Evolutionary conservation across 495 filamentous ascomycete species (phyloP).

Genomic region (Darksidea phi): DNA sequence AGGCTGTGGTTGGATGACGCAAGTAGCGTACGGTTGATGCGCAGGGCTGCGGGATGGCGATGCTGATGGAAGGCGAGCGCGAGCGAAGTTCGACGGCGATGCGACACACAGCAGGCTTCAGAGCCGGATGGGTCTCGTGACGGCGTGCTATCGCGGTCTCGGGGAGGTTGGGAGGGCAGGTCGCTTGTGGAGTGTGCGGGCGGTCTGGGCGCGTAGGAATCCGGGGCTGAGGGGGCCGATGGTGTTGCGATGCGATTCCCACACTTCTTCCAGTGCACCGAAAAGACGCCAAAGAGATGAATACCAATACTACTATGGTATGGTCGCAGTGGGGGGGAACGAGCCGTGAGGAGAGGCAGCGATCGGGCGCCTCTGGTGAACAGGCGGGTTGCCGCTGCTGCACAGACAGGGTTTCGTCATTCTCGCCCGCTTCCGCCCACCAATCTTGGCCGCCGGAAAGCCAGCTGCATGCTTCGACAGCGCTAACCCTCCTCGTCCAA

Average conservation of each 20-base stretch:
- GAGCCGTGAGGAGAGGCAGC: background rate
- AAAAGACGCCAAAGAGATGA: background rate
- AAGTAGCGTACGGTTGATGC: slow-evolving; percentile 3
- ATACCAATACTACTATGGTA: background rate
- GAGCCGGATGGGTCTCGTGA: background rate
- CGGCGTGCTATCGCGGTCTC: background rate
- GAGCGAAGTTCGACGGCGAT: background rate
- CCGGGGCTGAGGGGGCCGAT: background rate
- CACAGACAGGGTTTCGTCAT: slow-evolving; percentile 3
- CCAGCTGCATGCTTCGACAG: background rate
- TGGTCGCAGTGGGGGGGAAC: background rate
- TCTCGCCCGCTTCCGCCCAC: slow-evolving; percentile 1
- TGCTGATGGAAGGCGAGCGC: background rate
- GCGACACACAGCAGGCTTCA: slow-evolving; percentile 4
- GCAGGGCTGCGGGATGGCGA: background rate
- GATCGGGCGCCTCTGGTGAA: background rate
- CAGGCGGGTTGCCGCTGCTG: slow-evolving; percentile 2
- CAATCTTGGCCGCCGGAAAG: background rate
- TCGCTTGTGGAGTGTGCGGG: slow-evolving; percentile 7
- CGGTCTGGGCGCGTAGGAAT: background rate
- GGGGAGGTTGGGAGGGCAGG: slow-evolving; percentile 18
- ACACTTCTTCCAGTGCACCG: too few species aligned
- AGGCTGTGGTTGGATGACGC: slow-evolving; percentile 1
- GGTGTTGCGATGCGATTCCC: background rate
- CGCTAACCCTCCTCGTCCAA: background rate